Base-by-base conservation (phyloP, 352 stramenopile species). In the Phytopythium mirpurense region DNA sequence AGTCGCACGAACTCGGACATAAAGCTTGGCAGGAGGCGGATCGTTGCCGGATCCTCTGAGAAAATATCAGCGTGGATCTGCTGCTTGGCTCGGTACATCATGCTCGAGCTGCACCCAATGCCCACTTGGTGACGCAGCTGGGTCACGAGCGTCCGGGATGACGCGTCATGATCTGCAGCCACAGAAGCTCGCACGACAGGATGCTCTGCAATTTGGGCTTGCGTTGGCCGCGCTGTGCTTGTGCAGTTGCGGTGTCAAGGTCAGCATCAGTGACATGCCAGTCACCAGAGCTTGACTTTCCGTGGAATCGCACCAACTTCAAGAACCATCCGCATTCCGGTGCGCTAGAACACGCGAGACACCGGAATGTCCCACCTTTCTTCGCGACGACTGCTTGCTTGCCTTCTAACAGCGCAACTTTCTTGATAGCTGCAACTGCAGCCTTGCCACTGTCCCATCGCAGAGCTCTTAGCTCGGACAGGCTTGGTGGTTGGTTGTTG, bases 191-290 rank as follows among this genome's bases (percentile, higher is more conserved):
- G 29, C 5, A 32, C 29, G 9, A 32, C 29, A 9, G 29, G 29
- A 32, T 32, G 29, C 29, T 32, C 45, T 16, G 37, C 45, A 18
- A 60, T 29, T 36, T 60, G 34, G 5, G 11, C 34, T 35, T 45
- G 23, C 5, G 54, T 49, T 24, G 44, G 44, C 14, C 15, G n/a
- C 12, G 46, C 36, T 23, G 31, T 53, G 0, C 19, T n/a, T 27
- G 44, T 54, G 37, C 54, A 60, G 54, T 60, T 60, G 2, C 3
- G 5, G 23, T 60, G 54, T 31, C n/a, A 11, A 54, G 54, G 21
- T 51, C 38, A 23, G n/a, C 34, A 15, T 23, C 14, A 12, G 54
- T 54, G 23, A 60, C 54, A 37, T 60, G 36, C 54, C 54, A 60
- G 9, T 56, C 18, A 36, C 27, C 18, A 23, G 36, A 27, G 14